phyloP scores from a whole-genome alignment of 192 early-diverging fungal genomes.

The Linnemannia schmuckeri region DNA sequence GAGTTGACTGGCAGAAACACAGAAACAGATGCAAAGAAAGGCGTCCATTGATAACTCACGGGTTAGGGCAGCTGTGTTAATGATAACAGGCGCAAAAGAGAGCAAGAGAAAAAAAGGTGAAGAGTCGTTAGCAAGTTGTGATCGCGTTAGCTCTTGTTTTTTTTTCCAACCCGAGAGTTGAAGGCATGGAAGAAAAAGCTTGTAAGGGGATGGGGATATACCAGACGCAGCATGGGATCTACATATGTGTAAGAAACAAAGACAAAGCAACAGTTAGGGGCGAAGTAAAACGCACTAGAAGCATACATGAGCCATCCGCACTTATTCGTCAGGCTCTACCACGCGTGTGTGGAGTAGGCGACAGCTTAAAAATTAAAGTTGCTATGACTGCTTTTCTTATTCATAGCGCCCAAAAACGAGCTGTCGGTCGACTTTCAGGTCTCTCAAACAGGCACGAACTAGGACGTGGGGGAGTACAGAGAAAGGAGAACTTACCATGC shows the following conservation, averaged over 20 bases:
- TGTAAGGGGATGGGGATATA: neutral
- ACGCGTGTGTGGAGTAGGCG: neutral
- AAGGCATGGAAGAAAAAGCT: neutral
- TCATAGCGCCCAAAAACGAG: neutral
- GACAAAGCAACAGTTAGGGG: neutral
- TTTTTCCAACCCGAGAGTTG: neutral
- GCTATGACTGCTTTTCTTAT: neutral
- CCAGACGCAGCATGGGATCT: slow-evolving; percentile 56
- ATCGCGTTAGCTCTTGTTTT: neutral
- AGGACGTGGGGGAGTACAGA: neutral
- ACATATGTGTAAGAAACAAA: neutral
- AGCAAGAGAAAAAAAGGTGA: neutral
- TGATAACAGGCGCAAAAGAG: neutral
- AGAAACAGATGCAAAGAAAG: neutral
- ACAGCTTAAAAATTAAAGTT: neutral
- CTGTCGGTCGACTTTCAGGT: neutral
- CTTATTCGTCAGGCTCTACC: no score
- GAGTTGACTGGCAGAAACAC: neutral
- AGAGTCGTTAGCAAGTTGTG: neutral
- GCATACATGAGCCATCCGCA: no score
- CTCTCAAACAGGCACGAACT: neutral
- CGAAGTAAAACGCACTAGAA: no score
- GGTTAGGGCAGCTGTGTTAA: slow-evolving; percentile 41
- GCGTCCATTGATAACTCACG: slow-evolving; percentile 12
- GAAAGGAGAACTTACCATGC: slow-evolving; percentile 26